Percentiles rank a stretch among this genome's conserved stretches.
Conservation (phyloP, 441 rosid genomes). For the Aquilaria agallochum region DNA sequence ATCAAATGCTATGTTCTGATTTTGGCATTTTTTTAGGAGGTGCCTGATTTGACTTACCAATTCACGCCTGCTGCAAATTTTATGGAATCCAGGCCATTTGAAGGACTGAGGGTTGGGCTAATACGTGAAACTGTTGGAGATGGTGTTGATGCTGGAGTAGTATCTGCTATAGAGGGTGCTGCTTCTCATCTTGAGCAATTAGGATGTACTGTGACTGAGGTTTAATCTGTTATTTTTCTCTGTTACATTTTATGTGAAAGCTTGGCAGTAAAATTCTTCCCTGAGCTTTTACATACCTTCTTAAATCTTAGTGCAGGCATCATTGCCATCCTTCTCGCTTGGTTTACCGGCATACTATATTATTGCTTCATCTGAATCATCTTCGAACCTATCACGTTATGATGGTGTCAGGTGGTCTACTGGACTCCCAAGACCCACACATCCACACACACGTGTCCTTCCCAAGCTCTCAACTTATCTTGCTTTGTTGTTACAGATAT, state of each 20-base stretch:
- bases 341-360: slow-evolving; percentile 94
- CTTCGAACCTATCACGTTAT: slow-evolving; percentile 90
- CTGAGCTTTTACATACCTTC: not conserved
- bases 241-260: not conserved
- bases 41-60: slow-evolving; percentile 63
- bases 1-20: slow-evolving; percentile 6
- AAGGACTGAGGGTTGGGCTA: slow-evolving; percentile 74
- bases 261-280: not conserved
- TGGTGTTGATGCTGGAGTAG: slow-evolving; percentile 75
- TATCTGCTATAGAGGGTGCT: slow-evolving; percentile 63
- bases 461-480: not conserved
- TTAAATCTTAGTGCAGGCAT: slow-evolving; percentile 42
- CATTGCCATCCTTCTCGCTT: slow-evolving; percentile 87
- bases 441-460: not conserved
- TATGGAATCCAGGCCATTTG: slow-evolving; percentile 62
- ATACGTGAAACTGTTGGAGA: slow-evolving; percentile 74
- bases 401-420: slow-evolving; percentile 79
- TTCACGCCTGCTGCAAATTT: slow-evolving; percentile 31
- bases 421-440: not conserved
- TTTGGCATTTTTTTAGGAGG: slow-evolving; percentile 42
- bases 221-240: slow-evolving; percentile 15
- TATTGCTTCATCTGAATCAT: slow-evolving; percentile 90
- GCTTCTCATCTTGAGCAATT: slow-evolving; percentile 77
- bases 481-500: not conserved
- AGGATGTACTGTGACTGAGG: slow-evolving; percentile 83